Base-by-base conservation (phyloP, 768 basidiomycete genomes). In the Mycena alexandri region DNA sequence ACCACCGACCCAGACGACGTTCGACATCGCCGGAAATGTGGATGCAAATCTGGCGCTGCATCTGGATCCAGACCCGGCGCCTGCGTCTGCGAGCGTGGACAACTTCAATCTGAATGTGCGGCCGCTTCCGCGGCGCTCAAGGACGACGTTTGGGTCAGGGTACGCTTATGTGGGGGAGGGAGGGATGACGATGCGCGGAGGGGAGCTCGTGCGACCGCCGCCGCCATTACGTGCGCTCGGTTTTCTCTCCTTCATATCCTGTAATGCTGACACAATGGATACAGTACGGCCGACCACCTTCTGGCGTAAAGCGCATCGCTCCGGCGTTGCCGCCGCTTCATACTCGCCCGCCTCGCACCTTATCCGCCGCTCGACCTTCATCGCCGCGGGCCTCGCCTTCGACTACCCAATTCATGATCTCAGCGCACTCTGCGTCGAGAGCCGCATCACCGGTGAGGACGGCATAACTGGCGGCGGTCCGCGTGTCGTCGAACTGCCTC, bases 221-320 rank as follows among this genome's bases (percentile, higher is more conserved):
- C 90, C 90, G 17, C 87, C 89, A 52, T 80, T 92, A 52, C 83
- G 90, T 92, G 75, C 80, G 90, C 36, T 47, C 24, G 46, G 22
- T 42, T 57, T 12, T 47, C 21, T 11, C n/a, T 29, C 9, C n/a
- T 17, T 19, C 5, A n/a, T 8, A 51, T 36, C 36, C 11, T 22
- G 58, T 54, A 10, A 54, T 46, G 42, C 62, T 64, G 25, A 24
- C 44, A 22, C 22, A 47, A 63, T n/a, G 52, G 66, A 44, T 19
- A 16, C 67, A 93, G 92, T 93, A 41, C 90, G 93, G n/a, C 92
- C 93, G 0, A 91, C 87, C 9, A 91, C 93, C 0, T 93, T 94
- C 75, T 94, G 93, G 93, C 84, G 91, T 36, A 89, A 88, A 69
- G 92, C 90, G 2, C 84, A 80, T 34, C 87, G 89, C 16, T 92